phyloP scores from a whole-genome alignment of 225 moss, liverwort and hornwort genomes.

The Sphagnum tenellum region DNA sequence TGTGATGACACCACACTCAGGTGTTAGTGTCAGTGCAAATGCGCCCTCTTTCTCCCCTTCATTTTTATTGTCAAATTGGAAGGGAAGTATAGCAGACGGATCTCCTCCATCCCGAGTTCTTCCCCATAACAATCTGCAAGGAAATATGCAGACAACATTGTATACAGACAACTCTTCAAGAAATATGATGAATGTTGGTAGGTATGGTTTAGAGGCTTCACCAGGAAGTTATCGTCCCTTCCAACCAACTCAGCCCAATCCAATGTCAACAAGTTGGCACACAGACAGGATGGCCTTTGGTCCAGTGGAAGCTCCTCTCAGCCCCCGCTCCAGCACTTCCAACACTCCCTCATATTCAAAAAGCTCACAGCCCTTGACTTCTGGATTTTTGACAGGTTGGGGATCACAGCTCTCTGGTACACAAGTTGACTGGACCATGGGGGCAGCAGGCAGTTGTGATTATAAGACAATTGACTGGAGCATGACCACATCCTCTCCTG shows the following conservation, averaged over 20 bases:
- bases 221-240: constrained; percentile 7
- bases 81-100: constrained; percentile 14
- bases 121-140: constrained; percentile 19
- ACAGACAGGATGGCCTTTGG: constrained; percentile 12
- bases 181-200: constrained; percentile 1
- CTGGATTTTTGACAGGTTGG: constrained; percentile 36
- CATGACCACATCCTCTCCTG: constrained; percentile 29
- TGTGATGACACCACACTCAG: constrained; percentile 22
- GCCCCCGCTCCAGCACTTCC: constrained; percentile 4
- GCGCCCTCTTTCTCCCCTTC: constrained; percentile 31
- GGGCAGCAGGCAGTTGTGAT: constrained; percentile 34
- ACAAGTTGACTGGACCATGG: constrained; percentile 42
- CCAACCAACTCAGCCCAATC: constrained; percentile 9
- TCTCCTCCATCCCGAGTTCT: constrained; percentile 37
- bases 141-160: constrained; percentile 14
- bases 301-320: constrained; percentile 11
- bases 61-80: constrained; percentile 30
- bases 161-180: neutral
- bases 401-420: constrained; percentile 36
- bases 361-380: constrained; percentile 23
- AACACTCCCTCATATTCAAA: neutral
- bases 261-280: constrained; percentile 10
- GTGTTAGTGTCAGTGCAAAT: constrained; percentile 10
- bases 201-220: constrained; percentile 11
- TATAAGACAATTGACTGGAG: constrained; percentile 43